Base-by-base conservation (phyloP, 2,329 filamentous ascomycete genomes). In the Juglanconis juglandina region DNA sequence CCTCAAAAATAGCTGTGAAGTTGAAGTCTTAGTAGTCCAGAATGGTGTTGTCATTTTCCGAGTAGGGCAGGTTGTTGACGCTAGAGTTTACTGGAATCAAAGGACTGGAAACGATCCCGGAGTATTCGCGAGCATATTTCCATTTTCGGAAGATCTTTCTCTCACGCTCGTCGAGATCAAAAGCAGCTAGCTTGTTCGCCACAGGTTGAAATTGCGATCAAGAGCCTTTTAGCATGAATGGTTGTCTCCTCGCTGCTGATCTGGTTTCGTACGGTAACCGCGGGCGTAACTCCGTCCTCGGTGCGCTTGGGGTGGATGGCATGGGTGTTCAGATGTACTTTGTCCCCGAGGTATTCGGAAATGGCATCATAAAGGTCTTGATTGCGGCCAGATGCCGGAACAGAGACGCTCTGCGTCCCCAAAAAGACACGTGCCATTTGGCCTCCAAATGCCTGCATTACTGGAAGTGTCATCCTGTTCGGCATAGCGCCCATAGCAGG, bases 401-500 rank as follows among this genome's bases (percentile, higher is more conserved):
- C 69, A 17, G 72, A 75, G 4, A 68, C 67, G 7, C 69, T 61
- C 35, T 69, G 66, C 3, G 62, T 64, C 8, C 67, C 71, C 46
- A 70, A 65, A 24, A 77, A 67, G 3, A 68, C 69, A 14, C 71
- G 66, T 1, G 71, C 66, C 63, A 77, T 74, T n/a, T 66, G 70
- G 9, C 67, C 69, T 5, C 72, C 72, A 53, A 76, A 75, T 3
- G 68, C 69, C 62, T 80, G 77, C 63, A 82, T 72, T 13, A 80
- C 71, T 64, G 79, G 80, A 6, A 83, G 58, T 0, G 77, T 77
- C n/a, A 76, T 72, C 10, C 72, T 64, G 3, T 72, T 70, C 5
- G 78, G 68, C 42, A 80, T 70, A 62, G 81, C 75, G 14, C 76
- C 76, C 2, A 80, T 71, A 7, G 72, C 69, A n/a, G 70, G 72